Evolutionary conservation across 192 early-diverging fungal genomes (phyloP), one percentile per base, ranked within the genome.

Genomic region (Gaertneriomyces sp.): DNA sequence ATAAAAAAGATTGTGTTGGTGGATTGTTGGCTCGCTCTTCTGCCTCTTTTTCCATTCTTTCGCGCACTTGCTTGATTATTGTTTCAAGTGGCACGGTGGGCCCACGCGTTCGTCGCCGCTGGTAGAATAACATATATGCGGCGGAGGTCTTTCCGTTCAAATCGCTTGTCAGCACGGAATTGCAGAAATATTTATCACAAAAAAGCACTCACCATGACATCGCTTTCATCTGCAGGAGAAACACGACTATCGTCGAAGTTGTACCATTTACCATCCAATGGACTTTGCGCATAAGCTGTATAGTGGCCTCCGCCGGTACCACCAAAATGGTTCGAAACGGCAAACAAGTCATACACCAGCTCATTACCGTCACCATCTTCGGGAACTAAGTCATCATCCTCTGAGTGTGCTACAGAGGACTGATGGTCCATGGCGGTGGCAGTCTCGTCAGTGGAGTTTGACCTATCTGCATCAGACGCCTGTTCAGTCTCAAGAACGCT

Each of bases 261-360:
- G 73, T 91, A 92, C 91, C 91, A 91, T 43, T 80, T 38, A 46
- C 64, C 69, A 64, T 89, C 84, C 45, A 86, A 65, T 16, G 76
- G 69, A 61, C 86, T 90, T 64, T 82, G 80, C 16, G 88, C 89
- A 71, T 89, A 90, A 0, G 90, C 89, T 25, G 91, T 93, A 60
- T 92, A 93, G 68, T 93, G 91, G 38, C 91, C 91, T 52, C 90
- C 91, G 45, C 88, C 89, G 63, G 91, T 70, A 6, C 89, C 88
- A 47, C 91, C 91, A 77, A 78, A 93, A 58, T 93, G 90, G 68
- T 93, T 91, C 63, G 87, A 90, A 5, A 93, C 86, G 10, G 84
- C 85, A 64, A 81, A 85, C 60, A 93, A 74, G 65, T 91, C 89
- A 63, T 91, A 93, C 12, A 85, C 70, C 20, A 63, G 42, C 12